Evolutionary conservation across 176 grass and related monocot species (phyloP), one percentile per base, ranked within the genome.

Genomic region (Oryza meyeriana): DNA sequence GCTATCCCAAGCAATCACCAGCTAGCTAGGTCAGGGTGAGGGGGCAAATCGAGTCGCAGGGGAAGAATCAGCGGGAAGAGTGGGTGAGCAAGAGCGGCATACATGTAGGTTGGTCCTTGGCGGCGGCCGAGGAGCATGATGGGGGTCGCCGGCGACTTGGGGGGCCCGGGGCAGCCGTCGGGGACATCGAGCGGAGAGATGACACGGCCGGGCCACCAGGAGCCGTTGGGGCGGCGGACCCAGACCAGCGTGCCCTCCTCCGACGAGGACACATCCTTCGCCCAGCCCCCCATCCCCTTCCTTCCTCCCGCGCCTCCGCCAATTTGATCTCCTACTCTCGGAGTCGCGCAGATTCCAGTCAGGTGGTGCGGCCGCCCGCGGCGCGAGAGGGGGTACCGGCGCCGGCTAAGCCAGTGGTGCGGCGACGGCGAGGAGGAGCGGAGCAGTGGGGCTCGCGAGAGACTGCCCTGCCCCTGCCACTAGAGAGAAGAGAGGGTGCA

Each of bases 181-280:
- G 85, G 85, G 32, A 94, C 62, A 32, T 94, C 88, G 1, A 64
- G 39, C 22, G 70, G 92, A 12, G 82, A 79, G 25, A 90, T 77
- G 30, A 94, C 81, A 39, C 89, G 69, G 35, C 92, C 89, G 12
- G 92, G 92, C 92, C 92, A 94, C 92, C 92, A 94, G 13, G 86
- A 45, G 12, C 92, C 88, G 79, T 90, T 90, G 39, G 85, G 83
- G 55, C 91, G 85, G 24, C 91, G 88, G 55, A 94, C 83, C 91
- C 91, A 94, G 41, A 94, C 88, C 31, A 94, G 85, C 20, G 82
- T 76, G 10, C 88, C 91, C 55, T 71, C 83, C 44, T 71, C 83
- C 44, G 82, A 62, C 44, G 73, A 62, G 7, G 74, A 58, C 27
- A 84, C 78, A 85, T 93, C 88, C 38, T 62, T 59, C 10, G 29